Conservation (phyloP, 345 rosid species). For the Populus davidiana region DNA sequence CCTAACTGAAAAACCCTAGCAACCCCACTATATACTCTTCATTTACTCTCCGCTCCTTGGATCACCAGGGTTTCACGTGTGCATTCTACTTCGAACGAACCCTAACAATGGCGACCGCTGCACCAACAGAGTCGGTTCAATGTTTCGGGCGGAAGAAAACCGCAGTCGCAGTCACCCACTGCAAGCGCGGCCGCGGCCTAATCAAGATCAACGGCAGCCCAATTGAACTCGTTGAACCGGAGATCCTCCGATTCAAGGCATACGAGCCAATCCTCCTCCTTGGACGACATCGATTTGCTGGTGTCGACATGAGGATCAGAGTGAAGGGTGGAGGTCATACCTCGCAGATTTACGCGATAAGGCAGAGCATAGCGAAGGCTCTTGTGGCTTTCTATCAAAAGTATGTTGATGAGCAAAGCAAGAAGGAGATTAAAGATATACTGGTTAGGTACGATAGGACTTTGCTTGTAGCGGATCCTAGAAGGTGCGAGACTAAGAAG, state of each 20-base stretch:
- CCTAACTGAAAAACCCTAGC: too few relatives aligned
- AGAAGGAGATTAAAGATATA: slow-evolving; percentile 83
- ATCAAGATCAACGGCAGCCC: slow-evolving; percentile 82
- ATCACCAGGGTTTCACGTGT: neutral
- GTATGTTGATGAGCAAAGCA: slow-evolving; percentile 75
- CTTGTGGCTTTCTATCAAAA: slow-evolving; percentile 77
- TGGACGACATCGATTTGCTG: slow-evolving; percentile 71
- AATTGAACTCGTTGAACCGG: slow-evolving; percentile 74
- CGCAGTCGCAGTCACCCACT: slow-evolving; percentile 78
- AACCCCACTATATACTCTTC: neutral
- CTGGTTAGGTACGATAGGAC: slow-evolving; percentile 74
- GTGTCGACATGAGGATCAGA: slow-evolving; percentile 83
- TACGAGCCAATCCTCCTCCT: slow-evolving; percentile 69
- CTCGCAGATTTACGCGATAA: slow-evolving; percentile 81
- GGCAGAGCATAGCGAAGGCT: slow-evolving; percentile 91
- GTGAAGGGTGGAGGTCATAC: slow-evolving; percentile 80
- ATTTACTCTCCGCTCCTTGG: neutral
- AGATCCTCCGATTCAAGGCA: slow-evolving; percentile 85
- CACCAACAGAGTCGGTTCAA: slow-evolving; percentile 48
- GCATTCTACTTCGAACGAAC: neutral
- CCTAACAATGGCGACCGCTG: slow-evolving; percentile 40
- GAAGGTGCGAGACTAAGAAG: slow-evolving; percentile 90
- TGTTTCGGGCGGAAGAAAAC: slow-evolving; percentile 88
- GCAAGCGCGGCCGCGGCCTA: slow-evolving; percentile 68
- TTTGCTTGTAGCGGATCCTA: slow-evolving; percentile 75